phyloP scores from a whole-genome alignment of 495 filamentous ascomycete species.

The Aspergillus affinis region DNA sequence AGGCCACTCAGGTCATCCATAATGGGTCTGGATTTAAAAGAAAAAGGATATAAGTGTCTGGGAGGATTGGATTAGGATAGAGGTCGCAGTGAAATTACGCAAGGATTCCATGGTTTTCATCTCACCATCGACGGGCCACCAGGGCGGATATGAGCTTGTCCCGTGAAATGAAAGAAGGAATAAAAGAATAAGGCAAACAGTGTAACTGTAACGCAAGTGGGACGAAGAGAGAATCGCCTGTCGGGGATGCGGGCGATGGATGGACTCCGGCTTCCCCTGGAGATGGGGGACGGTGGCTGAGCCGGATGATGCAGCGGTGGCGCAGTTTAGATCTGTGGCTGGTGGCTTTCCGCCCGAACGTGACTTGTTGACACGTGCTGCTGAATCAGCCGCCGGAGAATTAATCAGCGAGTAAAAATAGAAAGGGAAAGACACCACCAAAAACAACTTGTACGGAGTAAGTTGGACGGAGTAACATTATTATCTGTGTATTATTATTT shows the following conservation, averaged over 20 bases:
- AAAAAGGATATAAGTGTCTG: constrained; percentile 18
- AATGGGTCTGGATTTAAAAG: constrained; percentile 16
- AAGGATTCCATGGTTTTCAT: constrained; percentile 11
- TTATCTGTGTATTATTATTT: neutral
- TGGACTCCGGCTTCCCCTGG: constrained; percentile 11
- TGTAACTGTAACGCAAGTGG: neutral
- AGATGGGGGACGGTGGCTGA: constrained; percentile 14
- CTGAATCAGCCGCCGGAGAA: neutral
- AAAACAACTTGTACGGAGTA: too few species aligned
- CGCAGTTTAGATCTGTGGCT: neutral
- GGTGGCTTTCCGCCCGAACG: neutral
- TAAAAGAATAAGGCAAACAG: neutral
- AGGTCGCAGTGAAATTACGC: constrained; percentile 14
- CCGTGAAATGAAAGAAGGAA: constrained; percentile 5
- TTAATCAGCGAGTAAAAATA: neutral
- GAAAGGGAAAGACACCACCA: too few species aligned
- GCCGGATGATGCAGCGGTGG: neutral
- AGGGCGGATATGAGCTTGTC: constrained; percentile 11
- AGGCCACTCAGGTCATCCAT: constrained; percentile 62
- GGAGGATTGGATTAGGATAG: constrained; percentile 23
- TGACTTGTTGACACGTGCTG: constrained; percentile 3
- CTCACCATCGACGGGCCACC: constrained; percentile 18
- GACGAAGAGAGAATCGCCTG: neutral
- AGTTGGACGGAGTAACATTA: too few species aligned
- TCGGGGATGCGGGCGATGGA: neutral